A percentile compares a stretch with the other conserved stretches of the same genome.
Conservation (phyloP, 495 filamentous ascomycete genomes). For the Trichoderma erinaceum region DNA sequence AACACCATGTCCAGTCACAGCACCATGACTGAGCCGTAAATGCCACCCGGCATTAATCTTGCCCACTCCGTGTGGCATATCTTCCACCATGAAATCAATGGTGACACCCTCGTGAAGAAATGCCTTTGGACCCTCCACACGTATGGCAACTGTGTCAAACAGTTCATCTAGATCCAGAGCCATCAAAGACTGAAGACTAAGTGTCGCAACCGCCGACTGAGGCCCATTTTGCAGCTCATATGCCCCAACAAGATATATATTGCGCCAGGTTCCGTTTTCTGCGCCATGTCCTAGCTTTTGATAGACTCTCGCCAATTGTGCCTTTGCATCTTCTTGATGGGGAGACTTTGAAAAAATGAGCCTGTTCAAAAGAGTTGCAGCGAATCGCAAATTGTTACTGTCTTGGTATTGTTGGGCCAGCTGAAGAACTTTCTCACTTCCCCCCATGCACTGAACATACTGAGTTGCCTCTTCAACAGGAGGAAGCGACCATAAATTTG, state of each 20-base stretch:
- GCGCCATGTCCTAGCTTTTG: conserved; percentile 27
- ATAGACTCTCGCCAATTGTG: conserved; percentile 16
- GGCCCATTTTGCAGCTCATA: conserved; percentile 14
- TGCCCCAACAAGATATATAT: conserved; percentile 19
- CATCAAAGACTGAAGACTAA: background rate
- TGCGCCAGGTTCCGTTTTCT: conserved; percentile 20
- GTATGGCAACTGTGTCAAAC: background rate
- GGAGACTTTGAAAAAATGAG: background rate
- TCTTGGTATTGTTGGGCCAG: background rate
- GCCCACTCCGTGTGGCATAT: background rate
- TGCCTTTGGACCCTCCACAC: background rate
- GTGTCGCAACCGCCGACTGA: background rate
- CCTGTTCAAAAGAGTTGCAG: background rate
- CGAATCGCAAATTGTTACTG: background rate
- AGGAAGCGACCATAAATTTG: conserved; percentile 33
- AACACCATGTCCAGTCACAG: background rate
- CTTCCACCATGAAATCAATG: background rate
- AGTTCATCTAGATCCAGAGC: background rate
- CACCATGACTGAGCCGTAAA: background rate
- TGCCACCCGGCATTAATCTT: background rate
- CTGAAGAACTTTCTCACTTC: background rate
- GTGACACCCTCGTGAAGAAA: background rate
- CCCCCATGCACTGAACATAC: conserved; percentile 23
- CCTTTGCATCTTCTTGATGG: background rate
- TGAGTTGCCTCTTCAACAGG: conserved; percentile 25